A percentile compares a stretch with the other conserved stretches of the same genome.
These are phyloP conservation scores for Boletus vinaceobasis DNA, from an alignment of 768 basidiomycete genomes.

Conservation along the genomic window DNA sequence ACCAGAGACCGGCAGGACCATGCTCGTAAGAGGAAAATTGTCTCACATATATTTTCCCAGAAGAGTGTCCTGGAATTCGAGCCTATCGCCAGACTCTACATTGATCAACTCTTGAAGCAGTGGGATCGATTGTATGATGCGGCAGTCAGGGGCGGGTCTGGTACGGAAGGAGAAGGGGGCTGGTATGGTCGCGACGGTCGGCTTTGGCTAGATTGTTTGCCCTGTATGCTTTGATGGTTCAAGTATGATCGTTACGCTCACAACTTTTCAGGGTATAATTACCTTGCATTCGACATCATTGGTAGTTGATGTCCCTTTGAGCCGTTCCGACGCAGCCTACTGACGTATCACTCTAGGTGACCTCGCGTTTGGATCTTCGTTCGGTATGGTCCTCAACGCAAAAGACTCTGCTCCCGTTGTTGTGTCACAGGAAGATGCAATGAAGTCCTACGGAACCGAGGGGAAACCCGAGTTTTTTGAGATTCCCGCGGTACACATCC, in stretches of 20 bases:
- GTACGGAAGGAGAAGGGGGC: constrained; percentile 53
- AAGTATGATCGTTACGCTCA: background rate
- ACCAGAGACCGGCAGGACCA: constrained; percentile 76
- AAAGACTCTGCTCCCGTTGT: constrained; percentile 73
- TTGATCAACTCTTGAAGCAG: constrained; percentile 58
- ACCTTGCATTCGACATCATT: constrained; percentile 73
- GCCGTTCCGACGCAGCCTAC: background rate
- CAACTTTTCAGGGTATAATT: constrained; percentile 47
- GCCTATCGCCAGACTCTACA: constrained; percentile 64
- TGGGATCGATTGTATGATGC: constrained; percentile 69
- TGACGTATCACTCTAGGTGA: constrained; percentile 38
- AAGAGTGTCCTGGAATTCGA: constrained; percentile 87
- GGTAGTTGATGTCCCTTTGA: constrained; percentile 33
- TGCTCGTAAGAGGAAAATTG: constrained; percentile 86
- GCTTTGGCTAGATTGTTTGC: constrained; percentile 72
- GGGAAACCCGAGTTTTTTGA: constrained; percentile 45
- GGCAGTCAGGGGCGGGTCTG: constrained; percentile 54
- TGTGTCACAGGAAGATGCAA: constrained; percentile 49
- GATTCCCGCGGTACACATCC: constrained; percentile 79
- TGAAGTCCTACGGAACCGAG: constrained; percentile 52
- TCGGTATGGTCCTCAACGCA: constrained; percentile 79
- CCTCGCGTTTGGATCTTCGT: constrained; percentile 82
- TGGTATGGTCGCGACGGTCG: constrained; percentile 60
- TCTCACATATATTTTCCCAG: constrained; percentile 80
- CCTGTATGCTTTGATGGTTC: constrained; percentile 46